phyloP scores from a whole-genome alignment of 2,329 filamentous ascomycete genomes.

The Paraphoma chrysanthemicola region DNA sequence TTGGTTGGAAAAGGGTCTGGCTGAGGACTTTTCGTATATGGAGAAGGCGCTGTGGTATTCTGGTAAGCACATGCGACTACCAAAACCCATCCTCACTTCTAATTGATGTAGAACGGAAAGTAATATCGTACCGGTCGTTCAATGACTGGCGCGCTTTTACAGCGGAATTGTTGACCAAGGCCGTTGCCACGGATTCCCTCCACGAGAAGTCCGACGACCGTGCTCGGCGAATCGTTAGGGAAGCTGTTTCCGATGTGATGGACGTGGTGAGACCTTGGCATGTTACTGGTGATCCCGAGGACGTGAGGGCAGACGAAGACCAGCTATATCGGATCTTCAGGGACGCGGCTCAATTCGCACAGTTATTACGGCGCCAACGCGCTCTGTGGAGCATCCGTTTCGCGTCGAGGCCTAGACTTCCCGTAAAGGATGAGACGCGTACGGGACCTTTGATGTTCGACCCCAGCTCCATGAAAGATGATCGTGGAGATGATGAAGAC shows the following conservation, averaged over 20 bases:
- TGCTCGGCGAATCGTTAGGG: too few relatives aligned
- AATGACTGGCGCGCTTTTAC: conserved; percentile 4
- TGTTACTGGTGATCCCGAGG: neutral
- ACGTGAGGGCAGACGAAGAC: neutral
- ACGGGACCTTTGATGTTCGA: conserved; percentile 11
- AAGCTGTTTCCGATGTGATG: conserved; percentile 7
- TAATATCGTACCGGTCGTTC: neutral
- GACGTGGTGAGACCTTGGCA: conserved; percentile 3
- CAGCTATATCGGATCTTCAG: conserved; percentile 1
- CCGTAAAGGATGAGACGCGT: neutral
- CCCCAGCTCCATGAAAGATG: conserved; percentile 9
- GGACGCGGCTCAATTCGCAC: conserved; percentile 7
- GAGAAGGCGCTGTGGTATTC: neutral
- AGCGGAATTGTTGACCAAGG: neutral
- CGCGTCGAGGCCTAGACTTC: neutral
- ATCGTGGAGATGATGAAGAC: conserved; percentile 6
- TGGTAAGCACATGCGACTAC: neutral
- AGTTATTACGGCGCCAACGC: conserved; percentile 12
- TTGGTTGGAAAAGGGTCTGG: neutral
- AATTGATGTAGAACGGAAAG: neutral
- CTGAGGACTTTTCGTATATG: neutral
- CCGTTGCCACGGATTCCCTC: neutral
- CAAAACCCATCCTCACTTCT: too few relatives aligned
- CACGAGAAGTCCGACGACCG: neutral
- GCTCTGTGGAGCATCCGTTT: conserved; percentile 13